Conservation (phyloP, 371 early-diverging fungal genomes). For the Choanephora cucurbitarum region DNA sequence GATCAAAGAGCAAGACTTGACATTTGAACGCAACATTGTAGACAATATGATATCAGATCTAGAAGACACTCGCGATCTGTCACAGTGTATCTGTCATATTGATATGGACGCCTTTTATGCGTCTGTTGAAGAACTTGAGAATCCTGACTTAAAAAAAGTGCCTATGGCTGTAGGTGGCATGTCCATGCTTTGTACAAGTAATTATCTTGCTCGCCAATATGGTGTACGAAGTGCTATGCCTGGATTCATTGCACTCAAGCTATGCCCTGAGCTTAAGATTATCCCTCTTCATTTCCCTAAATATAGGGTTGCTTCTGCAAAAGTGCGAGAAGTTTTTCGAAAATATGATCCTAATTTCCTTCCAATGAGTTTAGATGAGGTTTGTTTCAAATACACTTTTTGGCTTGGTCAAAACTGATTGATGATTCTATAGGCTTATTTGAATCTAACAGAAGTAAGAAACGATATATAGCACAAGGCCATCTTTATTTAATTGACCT, state of each 20-base stretch:
- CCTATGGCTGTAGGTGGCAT: slow-evolving; percentile 76
- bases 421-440: slow-evolving; percentile 44
- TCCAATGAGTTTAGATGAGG: slow-evolving; percentile 67
- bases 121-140: slow-evolving; percentile 69
- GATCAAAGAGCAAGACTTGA: slow-evolving; percentile 41
- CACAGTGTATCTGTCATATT: slow-evolving; percentile 60
- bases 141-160: slow-evolving; percentile 51
- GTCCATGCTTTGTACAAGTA: slow-evolving; percentile 69
- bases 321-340: slow-evolving; percentile 50
- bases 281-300: slow-evolving; percentile 57
- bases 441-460: slow-evolving; percentile 59
- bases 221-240: slow-evolving; percentile 77
- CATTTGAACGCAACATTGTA: slow-evolving; percentile 40
- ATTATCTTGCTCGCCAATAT: slow-evolving; percentile 65
- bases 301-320: slow-evolving; percentile 49
- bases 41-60: slow-evolving; percentile 44
- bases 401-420: too few relatives aligned
- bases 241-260: slow-evolving; percentile 62
- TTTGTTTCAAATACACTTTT: too few relatives aligned
- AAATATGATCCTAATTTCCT: slow-evolving; percentile 62
- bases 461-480: too few relatives aligned
- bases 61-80: slow-evolving; percentile 49
- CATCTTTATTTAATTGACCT: too few relatives aligned
- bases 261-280: slow-evolving; percentile 66
- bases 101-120: slow-evolving; percentile 81